Evolutionary conservation across 768 basidiomycete genomes (phyloP), one percentile per base, ranked within the genome.

Genomic region (Trametes coccinea): DNA sequence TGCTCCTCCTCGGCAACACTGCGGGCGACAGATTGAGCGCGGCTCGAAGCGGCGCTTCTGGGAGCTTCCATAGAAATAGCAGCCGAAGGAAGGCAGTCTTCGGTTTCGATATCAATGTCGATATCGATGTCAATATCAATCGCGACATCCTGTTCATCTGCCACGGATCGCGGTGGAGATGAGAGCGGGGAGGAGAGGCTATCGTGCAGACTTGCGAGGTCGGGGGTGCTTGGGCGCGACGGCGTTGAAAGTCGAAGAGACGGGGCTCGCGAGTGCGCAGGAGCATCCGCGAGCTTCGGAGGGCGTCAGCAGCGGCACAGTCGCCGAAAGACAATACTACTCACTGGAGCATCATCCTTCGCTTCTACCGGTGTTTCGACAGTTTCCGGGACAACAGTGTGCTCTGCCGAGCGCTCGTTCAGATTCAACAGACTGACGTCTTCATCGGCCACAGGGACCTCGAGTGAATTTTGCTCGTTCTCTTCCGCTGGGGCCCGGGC

Each of bases 181-280:
- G 67, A 65, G 8, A 65, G 64, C 13, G 63, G 63, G 2, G 67
- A 67, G 2, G 67, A 64, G 2, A 53, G 62, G 34, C 39, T 33
- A 22, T 60, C 58, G 11, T 56, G 37, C 31, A 22, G 2, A n/a
- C 31, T 4, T 14, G 16, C 37, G 27, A 10, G n/a, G 1, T 55
- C 53, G 2, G 62, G 62, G 10, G 58, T 60, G 43, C 39, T 46
- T 6, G 62, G 49, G 30, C 58, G 54, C 5, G 62, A 62, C 31
- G 30, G 30, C 8, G 11, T 22, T 13, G 30, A 14, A 3, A 45
- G 9, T 11, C 31, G 33, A 31, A 33, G 33, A 7, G 55, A 47
- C 33, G 33, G 55, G 2, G 46, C 45, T 10, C 34, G 55, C 13
- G 55, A 48, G 31, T 30, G 43, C 11, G 22, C 16, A 17, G 17